phyloP scores from a whole-genome alignment of 768 basidiomycete genomes.

The Mycena amicta region DNA sequence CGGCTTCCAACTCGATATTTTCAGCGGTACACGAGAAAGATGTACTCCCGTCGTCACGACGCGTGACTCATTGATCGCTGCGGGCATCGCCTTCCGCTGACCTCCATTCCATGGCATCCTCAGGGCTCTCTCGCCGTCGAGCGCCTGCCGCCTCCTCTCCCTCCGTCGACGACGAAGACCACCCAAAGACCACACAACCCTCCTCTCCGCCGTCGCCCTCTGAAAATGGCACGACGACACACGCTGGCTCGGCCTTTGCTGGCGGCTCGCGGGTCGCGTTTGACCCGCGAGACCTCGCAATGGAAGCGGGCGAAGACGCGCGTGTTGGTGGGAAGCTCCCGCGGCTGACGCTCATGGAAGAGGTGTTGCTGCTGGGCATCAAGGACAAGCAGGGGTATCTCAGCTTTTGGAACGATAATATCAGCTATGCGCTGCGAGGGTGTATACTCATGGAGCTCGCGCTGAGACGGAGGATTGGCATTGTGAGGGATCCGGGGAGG shows the following conservation, averaged over 20 bases:
- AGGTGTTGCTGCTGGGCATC: conserved; percentile 88
- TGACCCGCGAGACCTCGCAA: conserved; percentile 86
- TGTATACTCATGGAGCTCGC: conserved; percentile 98
- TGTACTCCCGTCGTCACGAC: too few relatives aligned
- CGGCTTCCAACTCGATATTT: too few relatives aligned
- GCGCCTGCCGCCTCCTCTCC: not conserved
- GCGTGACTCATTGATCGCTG: too few relatives aligned
- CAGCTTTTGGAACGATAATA: conserved; percentile 99
- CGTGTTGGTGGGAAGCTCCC: conserved; percentile 75
- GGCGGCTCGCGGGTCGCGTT: conserved; percentile 89
- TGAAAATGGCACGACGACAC: conserved; percentile 27
- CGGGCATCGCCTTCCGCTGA: too few relatives aligned
- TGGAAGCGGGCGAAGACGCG: conserved; percentile 67
- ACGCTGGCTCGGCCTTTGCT: conserved; percentile 83
- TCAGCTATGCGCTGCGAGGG: conserved; percentile 97
- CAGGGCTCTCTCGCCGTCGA: conserved; percentile 11
- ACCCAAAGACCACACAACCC: not conserved
- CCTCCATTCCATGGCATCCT: not conserved
- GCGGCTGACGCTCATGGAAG: conserved; percentile 92
- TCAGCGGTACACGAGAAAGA: too few relatives aligned
- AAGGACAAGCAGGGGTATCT: conserved; percentile 99
- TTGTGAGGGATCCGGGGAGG: conserved; percentile 71
- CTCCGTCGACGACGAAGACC: conserved; percentile 10
- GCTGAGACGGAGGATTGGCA: conserved; percentile 89
- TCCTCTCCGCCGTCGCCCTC: not conserved